Evolutionary conservation across 129 eudicot species (phyloP), one percentile per base, ranked within the genome.

Genomic region (Flaveria ramosissima): DNA sequence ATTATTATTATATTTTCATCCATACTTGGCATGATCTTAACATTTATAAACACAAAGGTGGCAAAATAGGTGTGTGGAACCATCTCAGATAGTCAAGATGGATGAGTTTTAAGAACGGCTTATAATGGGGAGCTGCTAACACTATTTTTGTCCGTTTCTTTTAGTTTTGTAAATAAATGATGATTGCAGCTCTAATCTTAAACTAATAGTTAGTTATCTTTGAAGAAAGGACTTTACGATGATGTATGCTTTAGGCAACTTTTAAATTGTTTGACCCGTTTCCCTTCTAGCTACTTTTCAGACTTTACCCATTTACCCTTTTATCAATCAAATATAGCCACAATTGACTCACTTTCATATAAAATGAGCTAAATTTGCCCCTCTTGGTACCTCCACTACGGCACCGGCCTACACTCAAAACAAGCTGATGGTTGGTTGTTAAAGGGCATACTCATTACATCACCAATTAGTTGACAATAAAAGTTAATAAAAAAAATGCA

Each of bases 201-300:
- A 69, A 45, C 6, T 69, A 45, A 46, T 69, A 16, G 23, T 23
- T 5, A 7, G 48, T 12, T 13, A 42, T 23, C 20, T 13, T 9
- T 19, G 30, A 17, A 19, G 52, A 67, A 20, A 17, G 72, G 36
- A 20, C 23, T 68, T 43, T 50, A 70, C 23, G 62, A 70, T 27
- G 61, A n/a, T 50, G 43, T 42, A 68, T 68, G 57, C 57, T 21
- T 69, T 46, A n/a, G 21, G n/a, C 20, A 4, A 69, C 48, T 69
- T 16, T 12, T 36, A 11, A 72, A 32, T 6, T 72, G 16, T 51
- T 53, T 32, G 65, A 10, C n/a, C 46, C 19, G 17, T 51, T 17
- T 16, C 30, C 55, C 9, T 71, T 53, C 10, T 17, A 72, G n/a
- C 64, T 27, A 50, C 51, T 10, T 50, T 50, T 50, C 19, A 6